Base-by-base conservation (phyloP, 2,329 filamentous ascomycete species). In the Aspergillus niger region DNA sequence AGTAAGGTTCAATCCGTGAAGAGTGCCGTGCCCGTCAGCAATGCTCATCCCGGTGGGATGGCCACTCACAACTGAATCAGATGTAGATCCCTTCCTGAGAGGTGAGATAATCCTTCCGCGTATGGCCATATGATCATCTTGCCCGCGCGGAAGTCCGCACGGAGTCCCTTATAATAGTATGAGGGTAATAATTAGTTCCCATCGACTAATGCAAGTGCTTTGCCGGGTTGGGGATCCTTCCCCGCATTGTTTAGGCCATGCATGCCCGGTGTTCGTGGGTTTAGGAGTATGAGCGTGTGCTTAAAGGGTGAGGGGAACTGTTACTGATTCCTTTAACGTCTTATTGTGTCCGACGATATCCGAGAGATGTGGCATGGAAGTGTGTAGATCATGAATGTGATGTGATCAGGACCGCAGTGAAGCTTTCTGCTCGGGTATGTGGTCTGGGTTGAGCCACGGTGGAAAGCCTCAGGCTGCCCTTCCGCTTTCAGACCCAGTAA, bases 1-100 rank as follows among this genome's bases (percentile, higher is more conserved):
- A 11, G 11, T 36, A 13, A 36, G 32, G 32, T 36, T 36, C 32
- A 13, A 36, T 5, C 32, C 8, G 41, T 44, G 41, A 44, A 44
- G 41, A 44, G 8, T 10, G 32, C 32, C 32, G 8, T 10, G 32
- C 32, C 32, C 32, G 32, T 41, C 15, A 30, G 32, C 50, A 53
- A n/a, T 53, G 39, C 41, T 47, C 20, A 26, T 55, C 53, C 53
- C 53, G 53, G 53, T 47, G 53, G 53, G 53, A 55, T 55, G 5
- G 30, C 53, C 53, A 55, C 39, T 55, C 22, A 55, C 10, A 6
- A 15, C 5, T 15, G 30, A 10, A 17, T 6, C 5, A 8, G 3
- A 15, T 55, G 52, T 44, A 24, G 53, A 55, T 47, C 53, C 24
- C 47, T 50, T 50, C 47, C 47, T 17, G 24, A 30, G 44, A 49